phyloP scores from a whole-genome alignment of 805 yeast species.

The Saccharomycopsis lassenensis region DNA sequence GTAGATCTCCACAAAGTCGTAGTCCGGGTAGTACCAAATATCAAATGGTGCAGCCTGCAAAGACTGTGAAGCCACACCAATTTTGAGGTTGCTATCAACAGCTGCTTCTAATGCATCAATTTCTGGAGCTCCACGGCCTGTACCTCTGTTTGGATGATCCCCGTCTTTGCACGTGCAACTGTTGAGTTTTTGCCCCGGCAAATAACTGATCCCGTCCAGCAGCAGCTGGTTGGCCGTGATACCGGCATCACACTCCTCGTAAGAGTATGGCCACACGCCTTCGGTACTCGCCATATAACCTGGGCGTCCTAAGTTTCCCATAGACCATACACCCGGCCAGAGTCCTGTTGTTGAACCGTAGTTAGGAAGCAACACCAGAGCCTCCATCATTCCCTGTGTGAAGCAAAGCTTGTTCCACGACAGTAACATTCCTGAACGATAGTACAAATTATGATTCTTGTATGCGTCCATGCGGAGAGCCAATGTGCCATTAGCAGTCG shows the following conservation, averaged over 20 bases:
- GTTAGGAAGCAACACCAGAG: conserved; percentile 70
- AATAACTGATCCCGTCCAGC: conserved; percentile 75
- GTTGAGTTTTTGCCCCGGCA: conserved; percentile 75
- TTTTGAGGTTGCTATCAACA: conserved; percentile 40
- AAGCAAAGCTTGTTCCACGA: conserved; percentile 88
- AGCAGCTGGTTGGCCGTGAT: conserved; percentile 90
- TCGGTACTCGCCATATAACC: conserved; percentile 82
- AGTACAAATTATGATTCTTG: conserved; percentile 64
- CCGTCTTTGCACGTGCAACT: conserved; percentile 73
- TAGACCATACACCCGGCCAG: conserved; percentile 96
- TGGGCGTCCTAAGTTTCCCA: conserved; percentile 89
- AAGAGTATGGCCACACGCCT: conserved; percentile 93
- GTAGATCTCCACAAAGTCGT: conserved; percentile 62
- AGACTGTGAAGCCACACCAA: conserved; percentile 84
- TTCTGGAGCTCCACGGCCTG: conserved; percentile 93
- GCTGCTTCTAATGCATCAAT: conserved; percentile 88
- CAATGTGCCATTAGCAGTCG: conserved; percentile 65
- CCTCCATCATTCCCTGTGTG: conserved; percentile 72
- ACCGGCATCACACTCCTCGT: conserved; percentile 84
- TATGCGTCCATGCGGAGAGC: conserved; percentile 69
- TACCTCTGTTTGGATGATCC: conserved; percentile 80
- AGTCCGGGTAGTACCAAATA: conserved; percentile 90
- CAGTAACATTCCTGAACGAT: conserved; percentile 87
- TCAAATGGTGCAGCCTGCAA: conserved; percentile 89
- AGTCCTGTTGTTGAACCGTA: conserved; percentile 69